phyloP scores from a whole-genome alignment of 2,329 filamentous ascomycete species.

The Knoxdaviesia proteae region DNA sequence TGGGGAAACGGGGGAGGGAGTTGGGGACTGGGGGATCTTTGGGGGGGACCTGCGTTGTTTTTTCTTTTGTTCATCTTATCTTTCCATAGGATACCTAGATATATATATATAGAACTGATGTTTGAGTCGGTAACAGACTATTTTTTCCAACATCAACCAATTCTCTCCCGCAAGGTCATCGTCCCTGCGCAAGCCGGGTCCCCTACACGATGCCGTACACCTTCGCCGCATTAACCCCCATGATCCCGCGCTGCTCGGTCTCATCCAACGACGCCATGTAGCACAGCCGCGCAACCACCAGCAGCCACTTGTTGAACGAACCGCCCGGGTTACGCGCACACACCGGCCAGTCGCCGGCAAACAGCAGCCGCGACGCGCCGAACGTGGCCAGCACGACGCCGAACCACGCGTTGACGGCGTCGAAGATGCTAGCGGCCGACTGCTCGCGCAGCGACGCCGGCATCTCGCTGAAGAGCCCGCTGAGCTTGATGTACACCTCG shows the following conservation, averaged over 20 bases:
- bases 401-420: slow-evolving; percentile 48
- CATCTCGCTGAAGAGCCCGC: slow-evolving; percentile 67
- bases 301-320: slow-evolving; percentile 59
- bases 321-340: slow-evolving; percentile 37
- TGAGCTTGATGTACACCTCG: slow-evolving; percentile 77
- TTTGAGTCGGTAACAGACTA: too few relatives aligned
- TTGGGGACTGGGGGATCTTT: too few relatives aligned
- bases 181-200: too few relatives aligned
- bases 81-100: too few relatives aligned
- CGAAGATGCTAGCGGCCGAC: slow-evolving; percentile 35
- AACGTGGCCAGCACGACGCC: slow-evolving; percentile 53
- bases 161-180: too few relatives aligned
- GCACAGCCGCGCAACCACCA: slow-evolving; percentile 47
- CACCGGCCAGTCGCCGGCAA: slow-evolving; percentile 85
- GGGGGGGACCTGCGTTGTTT: too few relatives aligned
- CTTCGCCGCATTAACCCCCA: slow-evolving; percentile 48
- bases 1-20: too few relatives aligned
- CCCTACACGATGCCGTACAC: slow-evolving; percentile 36
- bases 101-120: too few relatives aligned
- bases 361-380: slow-evolving; percentile 56
- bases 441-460: slow-evolving; percentile 28
- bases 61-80: too few relatives aligned
- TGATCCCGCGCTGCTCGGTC: slow-evolving; percentile 45
- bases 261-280: slow-evolving; percentile 38
- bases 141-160: too few relatives aligned